Evolutionary conservation across 345 rosid genomes (phyloP), one percentile per base, ranked within the genome.

Genomic region (Noccaea bulbosa): DNA sequence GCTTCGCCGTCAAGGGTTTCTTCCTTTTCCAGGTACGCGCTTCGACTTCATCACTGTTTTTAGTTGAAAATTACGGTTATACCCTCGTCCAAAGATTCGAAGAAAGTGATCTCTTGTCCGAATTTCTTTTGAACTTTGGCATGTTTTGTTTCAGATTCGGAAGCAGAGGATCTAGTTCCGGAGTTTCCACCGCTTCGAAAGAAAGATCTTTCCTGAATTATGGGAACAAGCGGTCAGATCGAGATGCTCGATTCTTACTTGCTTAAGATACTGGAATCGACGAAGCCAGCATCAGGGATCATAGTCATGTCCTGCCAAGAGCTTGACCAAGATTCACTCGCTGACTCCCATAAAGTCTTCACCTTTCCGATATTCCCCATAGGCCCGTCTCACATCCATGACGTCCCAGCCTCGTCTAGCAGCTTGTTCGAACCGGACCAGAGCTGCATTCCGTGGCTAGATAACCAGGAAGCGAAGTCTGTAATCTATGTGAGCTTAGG

Each of bases 291-390:
- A 7, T 65, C 64, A 16, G 93, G 76, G n/a, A 65, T 92, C 4
- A 84, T 92, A 40, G 75, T 92, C 49, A 85, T 89, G 88, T 86
- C 89, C 0, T 79, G 86, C 14, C 86, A 85, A 60, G 89, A 85
- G 58, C 83, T 89, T 0, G 96, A 89, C 47, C 75, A 41, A 17
- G 80, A 83, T 4, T 82, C 84, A 35, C 40, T 92, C 20, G 39
- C 85, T 7, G 79, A 50, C 3, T 86, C 86, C 3, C 75, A 82
- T 17, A 69, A 72, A 33, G 62, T 72, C 17, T 81, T 79, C 65
- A 78, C 75, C 4, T 77, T 76, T 30, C 70, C 74, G 0, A n/a
- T 72, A 47, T 88, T 79, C 69, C 64, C 86, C 33, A 72, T 92
- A 4, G 92, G 90, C 16, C 93, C 98, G 2, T 15, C 34, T 54